phyloP scores from a whole-genome alignment of 495 filamentous ascomycete species.

The Penicillium lividum region DNA sequence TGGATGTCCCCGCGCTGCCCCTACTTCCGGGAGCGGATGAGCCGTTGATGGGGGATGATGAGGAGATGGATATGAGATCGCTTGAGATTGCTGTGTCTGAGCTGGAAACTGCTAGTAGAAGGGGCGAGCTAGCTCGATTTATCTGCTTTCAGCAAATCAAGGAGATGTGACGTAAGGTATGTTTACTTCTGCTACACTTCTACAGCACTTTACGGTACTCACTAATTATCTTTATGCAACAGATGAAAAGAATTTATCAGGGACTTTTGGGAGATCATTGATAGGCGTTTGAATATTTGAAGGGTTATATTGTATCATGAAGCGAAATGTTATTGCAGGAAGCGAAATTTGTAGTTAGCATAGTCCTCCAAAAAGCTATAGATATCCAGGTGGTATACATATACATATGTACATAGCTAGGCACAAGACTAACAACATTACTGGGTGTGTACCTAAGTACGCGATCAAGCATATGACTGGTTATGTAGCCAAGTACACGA shows the following conservation, averaged over 20 bases:
- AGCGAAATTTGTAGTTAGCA: too few species aligned
- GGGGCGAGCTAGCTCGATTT: conserved; percentile 20
- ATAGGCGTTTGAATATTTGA: too few species aligned
- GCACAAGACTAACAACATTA: too few species aligned
- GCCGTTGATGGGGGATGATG: conserved; percentile 11
- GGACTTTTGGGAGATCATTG: too few species aligned
- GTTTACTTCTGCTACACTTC: not conserved
- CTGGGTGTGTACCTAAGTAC: too few species aligned
- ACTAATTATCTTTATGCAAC: not conserved
- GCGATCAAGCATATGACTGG: too few species aligned
- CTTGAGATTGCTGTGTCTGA: conserved; percentile 24
- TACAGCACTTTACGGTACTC: not conserved
- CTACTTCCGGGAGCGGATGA: conserved; percentile 21
- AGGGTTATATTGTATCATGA: too few species aligned
- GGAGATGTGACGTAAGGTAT: conserved; percentile 19
- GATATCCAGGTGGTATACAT: too few species aligned
- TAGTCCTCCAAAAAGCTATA: too few species aligned
- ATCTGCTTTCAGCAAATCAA: conserved; percentile 28
- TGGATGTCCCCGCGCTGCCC: conserved; percentile 8
- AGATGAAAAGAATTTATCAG: not conserved
- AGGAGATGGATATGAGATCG: conserved; percentile 23
- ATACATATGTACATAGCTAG: too few species aligned
- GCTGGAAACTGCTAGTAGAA: conserved; percentile 21
- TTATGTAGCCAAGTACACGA: too few species aligned
- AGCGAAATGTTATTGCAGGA: too few species aligned